Evolutionary conservation across 2,329 filamentous ascomycete species (phyloP), one percentile per base, ranked within the genome.

Genomic region (Pseudopithomyces chartarum): DNA sequence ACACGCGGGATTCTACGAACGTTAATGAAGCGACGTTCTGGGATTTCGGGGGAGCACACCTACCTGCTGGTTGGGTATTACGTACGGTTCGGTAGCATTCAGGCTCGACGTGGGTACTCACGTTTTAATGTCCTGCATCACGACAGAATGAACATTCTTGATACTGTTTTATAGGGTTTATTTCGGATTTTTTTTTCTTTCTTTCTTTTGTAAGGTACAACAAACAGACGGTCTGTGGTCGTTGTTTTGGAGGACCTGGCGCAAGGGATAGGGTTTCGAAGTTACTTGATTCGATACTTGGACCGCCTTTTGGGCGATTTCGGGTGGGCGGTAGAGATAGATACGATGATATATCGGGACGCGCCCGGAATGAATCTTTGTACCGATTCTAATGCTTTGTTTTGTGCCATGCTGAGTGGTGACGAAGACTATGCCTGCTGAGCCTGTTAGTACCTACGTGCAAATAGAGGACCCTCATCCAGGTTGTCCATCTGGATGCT

Each of bases 1-100:
- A 71, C 36, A 49, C 47, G 45, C 52, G 55, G 47, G 55, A 46
- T 39, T 61, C 66, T 22, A 71, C 57, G 66, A 69, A 66, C 66
- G 63, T 65, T 60, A 68, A 70, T 52, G 68, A 66, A 32, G 55
- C 12, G 66, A 63, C 61, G 62, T 67, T 70, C 59, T 40, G 23
- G 49, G 23, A 50, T 60, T 54, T 59, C 56, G 22, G 40, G n/a
- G 58, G 48, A 40, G 48, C n/a, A 23, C 38, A 51, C 20, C 29
- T 23, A 50, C 33, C 48, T 51, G 26, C 48, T 51, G 48, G 48
- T 33, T 52, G 22, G 54, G 40, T 29, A 36, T 33, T 52, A 17
- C 47, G 40, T 29, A 36, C 15, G 33, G 8, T 40, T 19, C 23
- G 23, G 29, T 40, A 51, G 26, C 26, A 29, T 29, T 29, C 26